Conservation (phyloP, 495 filamentous ascomycete species). For the Emericellopsis terricola region DNA sequence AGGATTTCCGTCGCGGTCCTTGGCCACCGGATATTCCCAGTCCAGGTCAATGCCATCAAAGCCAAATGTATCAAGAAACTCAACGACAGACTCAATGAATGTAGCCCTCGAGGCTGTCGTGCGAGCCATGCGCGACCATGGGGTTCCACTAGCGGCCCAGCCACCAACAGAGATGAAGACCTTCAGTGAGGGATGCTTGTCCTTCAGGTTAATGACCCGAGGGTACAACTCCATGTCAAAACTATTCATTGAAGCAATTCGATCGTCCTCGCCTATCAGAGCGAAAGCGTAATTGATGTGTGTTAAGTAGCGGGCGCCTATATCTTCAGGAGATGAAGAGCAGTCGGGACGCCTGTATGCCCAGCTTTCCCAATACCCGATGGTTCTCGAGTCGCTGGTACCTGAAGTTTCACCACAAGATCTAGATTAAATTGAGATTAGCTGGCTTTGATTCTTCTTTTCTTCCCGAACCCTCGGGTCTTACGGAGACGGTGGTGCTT, state of each 20-base stretch:
- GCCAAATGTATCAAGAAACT: conserved; percentile 25
- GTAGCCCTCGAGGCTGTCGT: conserved; percentile 13
- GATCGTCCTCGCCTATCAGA: too few relatives aligned
- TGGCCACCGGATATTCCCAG: conserved; percentile 26
- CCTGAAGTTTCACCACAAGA: too few relatives aligned
- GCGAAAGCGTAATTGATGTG: conserved; percentile 13
- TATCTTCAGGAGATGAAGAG: conserved; percentile 2
- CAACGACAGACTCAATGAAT: conserved; percentile 23
- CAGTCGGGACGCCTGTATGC: conserved; percentile 1
- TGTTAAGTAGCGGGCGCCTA: conserved; percentile 4
- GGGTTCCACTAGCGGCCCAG: conserved; percentile 11
- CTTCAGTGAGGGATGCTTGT: conserved; percentile 9
- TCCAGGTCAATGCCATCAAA: conserved; percentile 42
- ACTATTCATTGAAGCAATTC: too few relatives aligned
- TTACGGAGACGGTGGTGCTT: too few relatives aligned
- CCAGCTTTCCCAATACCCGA: conserved; percentile 7
- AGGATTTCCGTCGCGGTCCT: conserved; percentile 17
- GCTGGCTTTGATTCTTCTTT: too few relatives aligned
- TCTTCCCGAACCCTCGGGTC: too few relatives aligned
- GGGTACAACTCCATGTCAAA: too few relatives aligned
- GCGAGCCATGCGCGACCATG: conserved; percentile 8
- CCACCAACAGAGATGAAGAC: conserved; percentile 23
- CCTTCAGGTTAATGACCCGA: conserved; percentile 11
- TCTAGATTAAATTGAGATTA: too few relatives aligned
- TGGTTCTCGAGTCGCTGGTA: conserved; percentile 1